These are phyloP conservation scores for Chondrus crispus DNA, from an alignment of 23 red algal genomes.

Conservation along the genomic window DNA sequence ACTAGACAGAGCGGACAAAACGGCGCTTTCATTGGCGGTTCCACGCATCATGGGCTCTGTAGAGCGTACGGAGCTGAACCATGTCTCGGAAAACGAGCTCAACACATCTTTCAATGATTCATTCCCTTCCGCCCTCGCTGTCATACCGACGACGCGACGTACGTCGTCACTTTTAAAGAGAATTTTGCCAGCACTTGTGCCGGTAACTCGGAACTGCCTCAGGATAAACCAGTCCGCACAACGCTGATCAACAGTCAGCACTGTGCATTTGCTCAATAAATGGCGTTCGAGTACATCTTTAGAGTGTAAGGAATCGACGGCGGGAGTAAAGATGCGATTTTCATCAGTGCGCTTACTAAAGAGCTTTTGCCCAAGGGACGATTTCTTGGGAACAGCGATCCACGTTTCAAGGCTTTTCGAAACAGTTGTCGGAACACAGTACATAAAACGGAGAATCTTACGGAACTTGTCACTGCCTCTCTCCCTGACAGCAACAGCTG, in stretches of 20 bases:
- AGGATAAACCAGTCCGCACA: background rate
- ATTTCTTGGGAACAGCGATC: background rate
- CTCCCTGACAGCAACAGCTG: background rate
- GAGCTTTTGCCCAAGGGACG: background rate
- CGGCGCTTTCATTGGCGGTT: slow-evolving; percentile 20
- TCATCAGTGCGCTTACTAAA: background rate
- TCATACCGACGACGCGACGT: background rate
- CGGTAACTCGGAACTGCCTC: background rate
- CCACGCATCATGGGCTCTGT: slow-evolving; percentile 16
- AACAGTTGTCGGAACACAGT: background rate
- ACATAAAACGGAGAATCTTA: slow-evolving; percentile 8
- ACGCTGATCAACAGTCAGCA: background rate
- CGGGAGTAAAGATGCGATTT: background rate
- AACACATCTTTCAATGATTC: too few relatives aligned
- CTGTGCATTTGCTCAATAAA: background rate
- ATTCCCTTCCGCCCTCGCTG: too few relatives aligned
- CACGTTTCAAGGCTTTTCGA: background rate
- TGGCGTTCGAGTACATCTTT: background rate
- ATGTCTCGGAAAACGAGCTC: background rate
- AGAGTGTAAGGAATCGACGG: background rate
- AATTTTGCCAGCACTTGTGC: background rate
- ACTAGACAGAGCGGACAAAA: background rate
- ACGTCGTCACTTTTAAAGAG: background rate
- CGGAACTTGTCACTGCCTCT: background rate
- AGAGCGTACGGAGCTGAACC: background rate